phyloP scores from a whole-genome alignment of 768 basidiomycete genomes.

The Solioccasus polychromus region DNA sequence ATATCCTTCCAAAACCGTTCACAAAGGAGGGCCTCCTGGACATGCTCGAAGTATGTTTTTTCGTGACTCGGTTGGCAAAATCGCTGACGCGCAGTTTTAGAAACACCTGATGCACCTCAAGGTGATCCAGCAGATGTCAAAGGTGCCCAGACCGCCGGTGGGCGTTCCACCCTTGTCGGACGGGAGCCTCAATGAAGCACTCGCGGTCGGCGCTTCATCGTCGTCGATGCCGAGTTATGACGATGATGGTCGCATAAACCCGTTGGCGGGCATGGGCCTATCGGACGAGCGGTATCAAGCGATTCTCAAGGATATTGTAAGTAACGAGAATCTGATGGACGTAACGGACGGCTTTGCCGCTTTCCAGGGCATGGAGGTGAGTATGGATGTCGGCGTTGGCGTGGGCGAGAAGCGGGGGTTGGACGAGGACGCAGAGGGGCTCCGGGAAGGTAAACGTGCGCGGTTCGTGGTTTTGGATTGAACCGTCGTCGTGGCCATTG shows the following conservation, averaged over 20 bases:
- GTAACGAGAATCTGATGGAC: constrained; percentile 55
- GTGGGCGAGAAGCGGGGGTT: constrained; percentile 34
- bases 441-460: constrained; percentile 51
- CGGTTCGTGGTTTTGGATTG: constrained; percentile 62
- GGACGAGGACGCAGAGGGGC: constrained; percentile 37
- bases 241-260: constrained; percentile 65
- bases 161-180: constrained; percentile 64
- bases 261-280: constrained; percentile 83
- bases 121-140: constrained; percentile 75
- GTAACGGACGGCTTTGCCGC: constrained; percentile 29
- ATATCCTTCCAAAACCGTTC: constrained; percentile 95
- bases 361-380: constrained; percentile 17
- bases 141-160: constrained; percentile 54
- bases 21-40: constrained; percentile 88
- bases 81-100: constrained; percentile 31
- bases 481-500: constrained; percentile 13
- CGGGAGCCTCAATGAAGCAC: constrained; percentile 50
- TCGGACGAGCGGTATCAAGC: constrained; percentile 84
- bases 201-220: constrained; percentile 39
- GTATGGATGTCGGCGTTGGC: constrained; percentile 22
- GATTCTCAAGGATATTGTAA: constrained; percentile 73
- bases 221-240: constrained; percentile 31
- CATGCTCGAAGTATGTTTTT: constrained; percentile 75
- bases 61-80: background rate
- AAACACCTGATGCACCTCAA: constrained; percentile 89